A percentile compares a stretch with the other conserved stretches of the same genome.
Conservation (phyloP, 306 rosid genomes). For the Psophocarpus tetragonolobus region DNA sequence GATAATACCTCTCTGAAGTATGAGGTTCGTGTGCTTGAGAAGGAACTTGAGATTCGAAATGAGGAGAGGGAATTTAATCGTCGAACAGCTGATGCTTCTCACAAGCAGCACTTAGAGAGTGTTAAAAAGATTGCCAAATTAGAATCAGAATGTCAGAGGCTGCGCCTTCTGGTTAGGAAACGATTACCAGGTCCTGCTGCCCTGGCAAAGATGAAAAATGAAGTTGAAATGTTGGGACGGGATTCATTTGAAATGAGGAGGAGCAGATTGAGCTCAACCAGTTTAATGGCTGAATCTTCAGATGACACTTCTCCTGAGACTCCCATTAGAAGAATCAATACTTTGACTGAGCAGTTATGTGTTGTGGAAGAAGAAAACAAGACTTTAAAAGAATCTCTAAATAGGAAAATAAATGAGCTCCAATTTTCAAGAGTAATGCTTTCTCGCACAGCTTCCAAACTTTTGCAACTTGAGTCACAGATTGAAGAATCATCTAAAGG, state of each 20-base stretch:
- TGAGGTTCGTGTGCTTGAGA: constrained; percentile 81
- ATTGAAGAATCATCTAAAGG: constrained; percentile 53
- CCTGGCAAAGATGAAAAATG: constrained; percentile 78
- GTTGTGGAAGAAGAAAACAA: constrained; percentile 79
- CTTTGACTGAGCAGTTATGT: constrained; percentile 57
- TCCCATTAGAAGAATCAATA: constrained; percentile 44
- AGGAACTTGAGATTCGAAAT: constrained; percentile 89
- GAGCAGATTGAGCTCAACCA: constrained; percentile 50
- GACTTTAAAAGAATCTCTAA: constrained; percentile 64
- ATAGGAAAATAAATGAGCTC: constrained; percentile 66
- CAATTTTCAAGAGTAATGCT: constrained; percentile 73
- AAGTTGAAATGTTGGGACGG: constrained; percentile 77
- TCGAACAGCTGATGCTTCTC: constrained; percentile 72
- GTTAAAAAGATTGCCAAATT: constrained; percentile 73
- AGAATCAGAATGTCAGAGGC: constrained; percentile 93
- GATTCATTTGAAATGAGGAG: constrained; percentile 58
- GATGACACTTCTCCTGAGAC: constrained; percentile 57
- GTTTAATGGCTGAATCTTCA: constrained; percentile 49
- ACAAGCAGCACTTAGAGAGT: constrained; percentile 76
- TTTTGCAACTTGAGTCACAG: constrained; percentile 52
- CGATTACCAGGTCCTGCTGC: constrained; percentile 95
- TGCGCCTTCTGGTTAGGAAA: constrained; percentile 79
- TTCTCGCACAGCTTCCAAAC: constrained; percentile 60
- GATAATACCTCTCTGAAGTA: constrained; percentile 66
- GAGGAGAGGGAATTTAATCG: constrained; percentile 87